Evolutionary conservation across 208 protist genomes (phyloP), one percentile per base, ranked within the genome.

Genomic region (Willaertia magna): DNA sequence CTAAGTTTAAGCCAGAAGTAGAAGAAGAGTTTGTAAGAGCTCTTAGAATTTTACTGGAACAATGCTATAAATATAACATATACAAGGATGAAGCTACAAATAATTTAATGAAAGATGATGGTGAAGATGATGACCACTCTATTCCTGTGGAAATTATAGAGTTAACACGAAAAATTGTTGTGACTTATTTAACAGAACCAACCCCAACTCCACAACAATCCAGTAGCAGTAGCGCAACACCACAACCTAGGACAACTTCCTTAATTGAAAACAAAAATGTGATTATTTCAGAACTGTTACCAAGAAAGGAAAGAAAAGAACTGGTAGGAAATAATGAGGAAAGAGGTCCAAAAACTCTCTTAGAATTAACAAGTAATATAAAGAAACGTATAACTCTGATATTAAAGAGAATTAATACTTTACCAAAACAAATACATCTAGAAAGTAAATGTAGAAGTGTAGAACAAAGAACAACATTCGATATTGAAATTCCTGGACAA

Each of bases 401-500:
- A 39, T 40, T 48, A 79, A 55, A 34, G 11, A 11, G 30, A 0
- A 46, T 85, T 6, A 79, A 78, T 74, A 9, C 43, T 0, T n/a
- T 85, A 26, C 61, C 46, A 49, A 59, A 9, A n/a, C 7, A n/a
- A 6, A 42, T 81, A 22, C 43, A 12, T 26, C 22, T 85, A 16
- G 46, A 59, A 42, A 85, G 7, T 81, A 39, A 52, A 39, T 1
- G 18, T 52, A 20, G 22, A 59, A 44, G 22, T 1, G 4, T 85
- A 22, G 46, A 26, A 22, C 39, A 85, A 22, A 43, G 1, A 74
- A 11, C 48, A 6, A 26, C 4, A 26, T 0, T 22, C 26, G 85
- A 87, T 22, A 43, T 84, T 34, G 85, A 87, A 59, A 59, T 87
- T 43, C 85, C 85, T 9, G 85, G 85, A 12, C 85, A 87, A 59